Conservation (phyloP, 179 eudicot species). For the Spergularia azorica region DNA sequence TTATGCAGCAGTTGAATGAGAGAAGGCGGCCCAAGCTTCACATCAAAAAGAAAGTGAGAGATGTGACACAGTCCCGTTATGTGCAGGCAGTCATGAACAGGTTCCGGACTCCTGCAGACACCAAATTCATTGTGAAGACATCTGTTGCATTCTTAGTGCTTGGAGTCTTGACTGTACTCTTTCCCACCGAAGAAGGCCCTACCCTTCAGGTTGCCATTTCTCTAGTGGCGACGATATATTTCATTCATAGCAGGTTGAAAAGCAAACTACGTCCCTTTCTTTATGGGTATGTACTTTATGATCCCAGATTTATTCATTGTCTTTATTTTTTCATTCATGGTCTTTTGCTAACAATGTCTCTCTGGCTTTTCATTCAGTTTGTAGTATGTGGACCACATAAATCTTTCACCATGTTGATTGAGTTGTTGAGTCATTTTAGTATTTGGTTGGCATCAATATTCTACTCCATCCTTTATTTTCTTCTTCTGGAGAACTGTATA, state of each 20-base stretch:
- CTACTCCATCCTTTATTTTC: neutral
- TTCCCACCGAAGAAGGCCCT: conserved; percentile 96
- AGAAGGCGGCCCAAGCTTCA: conserved; percentile 78
- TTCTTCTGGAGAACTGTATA: neutral
- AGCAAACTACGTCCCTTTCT: conserved; percentile 69
- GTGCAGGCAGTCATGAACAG: conserved; percentile 74
- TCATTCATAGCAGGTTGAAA: conserved; percentile 70
- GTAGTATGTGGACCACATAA: neutral
- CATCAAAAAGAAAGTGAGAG: conserved; percentile 73
- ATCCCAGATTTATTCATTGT: neutral
- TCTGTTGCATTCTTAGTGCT: conserved; percentile 62
- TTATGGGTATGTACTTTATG: conserved; percentile 64
- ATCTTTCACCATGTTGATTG: neutral
- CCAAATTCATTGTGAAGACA: conserved; percentile 61
- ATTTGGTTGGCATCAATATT: neutral
- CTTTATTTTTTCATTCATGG: too few relatives aligned
- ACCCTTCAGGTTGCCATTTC: conserved; percentile 95
- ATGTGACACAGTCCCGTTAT: conserved; percentile 57
- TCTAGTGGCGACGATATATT: conserved; percentile 65
- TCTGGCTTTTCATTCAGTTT: neutral
- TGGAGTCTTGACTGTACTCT: conserved; percentile 80
- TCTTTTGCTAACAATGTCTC: neutral
- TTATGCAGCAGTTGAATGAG: conserved; percentile 81
- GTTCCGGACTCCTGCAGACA: conserved; percentile 65
- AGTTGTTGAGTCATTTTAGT: neutral